Base-by-base conservation (phyloP, 768 basidiomycete species). In the Trametes maxima region DNA sequence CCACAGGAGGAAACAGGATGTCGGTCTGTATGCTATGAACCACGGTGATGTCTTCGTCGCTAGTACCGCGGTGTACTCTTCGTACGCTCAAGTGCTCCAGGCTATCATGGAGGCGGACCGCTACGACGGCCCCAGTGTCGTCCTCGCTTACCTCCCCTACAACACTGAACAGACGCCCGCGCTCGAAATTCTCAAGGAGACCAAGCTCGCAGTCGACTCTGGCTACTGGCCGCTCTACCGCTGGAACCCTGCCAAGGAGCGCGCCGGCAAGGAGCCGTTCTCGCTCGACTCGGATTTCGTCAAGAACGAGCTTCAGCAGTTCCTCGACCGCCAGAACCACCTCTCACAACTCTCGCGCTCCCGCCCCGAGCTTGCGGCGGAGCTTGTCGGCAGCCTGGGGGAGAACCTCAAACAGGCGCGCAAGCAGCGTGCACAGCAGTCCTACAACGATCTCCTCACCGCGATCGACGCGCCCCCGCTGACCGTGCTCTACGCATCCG, bases 171-270 rank as follows among this genome's bases (percentile, higher is more conserved):
- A 86, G 57, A 77, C 87, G 0, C 80, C 88, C 0, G 93, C 95
- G 2, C 84, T 99, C 37, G 87, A 95, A 36, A 78, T 98, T n/a
- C 80, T 99, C 59, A 95, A 97, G 78, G 94, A 96, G 79, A 99
- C 95, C 24, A 99, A 98, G 73, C 83, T 94, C 51, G 96, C 96
- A 5, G 92, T 98, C 42, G 95, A 98, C 68, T 84, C 91, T 11
- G 96, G 96, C 2, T 96, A 95, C 76, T 98, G 97, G 97, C 96
- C 96, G 0, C 79, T 98, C 54, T 99, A 98, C 80, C 85, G 97
- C 57, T 99, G 96, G 95, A 89, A 99, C 74, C 97, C 97, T 0
- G 82, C 83, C 68, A 90, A 91, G 73, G 92, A 95, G 69, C 75
- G 74, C 17, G 75, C 93, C 68, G 76, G 74, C 24, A 80, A 87